These are phyloP conservation scores for Syncephalastrum sp. DNA, from an alignment of 371 early-diverging fungal genomes.

Conservation along the genomic window DNA sequence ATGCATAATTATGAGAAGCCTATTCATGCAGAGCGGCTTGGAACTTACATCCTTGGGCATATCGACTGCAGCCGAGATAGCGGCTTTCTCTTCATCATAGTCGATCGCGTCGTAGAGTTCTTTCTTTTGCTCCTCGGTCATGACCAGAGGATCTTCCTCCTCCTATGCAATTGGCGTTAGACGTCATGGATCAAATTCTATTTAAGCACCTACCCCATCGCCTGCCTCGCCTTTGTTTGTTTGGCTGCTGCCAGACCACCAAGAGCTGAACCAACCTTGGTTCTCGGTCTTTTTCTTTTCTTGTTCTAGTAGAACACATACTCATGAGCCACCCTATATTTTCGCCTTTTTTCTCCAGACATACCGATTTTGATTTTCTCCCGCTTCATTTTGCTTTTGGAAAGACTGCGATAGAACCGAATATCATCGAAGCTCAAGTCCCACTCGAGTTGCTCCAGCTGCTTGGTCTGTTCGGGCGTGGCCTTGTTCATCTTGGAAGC, in stretches of 20 bases:
- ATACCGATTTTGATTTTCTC: slow-evolving; percentile 49
- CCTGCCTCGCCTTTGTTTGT: slow-evolving; percentile 1
- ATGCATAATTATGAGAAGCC: not conserved
- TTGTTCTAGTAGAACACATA: slow-evolving; percentile 13
- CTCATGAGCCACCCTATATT: slow-evolving; percentile 3
- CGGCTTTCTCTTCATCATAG: slow-evolving; percentile 67
- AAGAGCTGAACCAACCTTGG: slow-evolving; percentile 57
- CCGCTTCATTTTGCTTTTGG: slow-evolving; percentile 58
- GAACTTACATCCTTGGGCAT: slow-evolving; percentile 72
- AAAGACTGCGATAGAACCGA: slow-evolving; percentile 71
- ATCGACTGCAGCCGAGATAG: slow-evolving; percentile 53
- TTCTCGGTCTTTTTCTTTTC: slow-evolving; percentile 33
- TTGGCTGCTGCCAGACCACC: slow-evolving; percentile 42
- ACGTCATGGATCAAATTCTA: not conserved
- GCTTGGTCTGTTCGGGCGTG: slow-evolving; percentile 34
- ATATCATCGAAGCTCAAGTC: slow-evolving; percentile 77
- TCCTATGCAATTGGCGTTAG: slow-evolving; percentile 1
- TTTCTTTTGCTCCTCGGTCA: slow-evolving; percentile 63
- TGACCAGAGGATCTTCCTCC: slow-evolving; percentile 14
- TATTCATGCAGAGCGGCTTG: not conserved
- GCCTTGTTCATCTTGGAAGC: slow-evolving; percentile 44
- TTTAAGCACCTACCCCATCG: not conserved
- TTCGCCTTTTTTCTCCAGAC: slow-evolving; percentile 13
- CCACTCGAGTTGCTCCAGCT: slow-evolving; percentile 61
- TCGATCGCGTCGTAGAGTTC: slow-evolving; percentile 83